Base-by-base conservation (phyloP, 2,329 filamentous ascomycete genomes). In the Aureobasidium sp. region DNA sequence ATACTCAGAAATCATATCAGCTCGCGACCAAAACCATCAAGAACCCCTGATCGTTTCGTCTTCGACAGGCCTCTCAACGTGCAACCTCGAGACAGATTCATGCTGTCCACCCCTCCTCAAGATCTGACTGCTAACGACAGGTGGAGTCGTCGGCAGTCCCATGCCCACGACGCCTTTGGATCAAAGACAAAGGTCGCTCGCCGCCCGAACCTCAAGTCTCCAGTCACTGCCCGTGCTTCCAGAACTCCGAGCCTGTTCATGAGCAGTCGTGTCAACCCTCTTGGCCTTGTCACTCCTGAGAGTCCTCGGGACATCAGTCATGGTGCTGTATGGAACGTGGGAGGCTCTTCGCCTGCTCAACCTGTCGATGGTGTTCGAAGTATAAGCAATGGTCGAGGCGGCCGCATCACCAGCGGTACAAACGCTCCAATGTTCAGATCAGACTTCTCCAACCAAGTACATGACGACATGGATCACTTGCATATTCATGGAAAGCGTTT, bases 321-420 rank as follows among this genome's bases (percentile, higher is more conserved):
- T 64, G 87, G 88, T 3, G 82, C 86, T 10, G 80, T 93, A 21
- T 96, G 90, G 90, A 83, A 85, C 21, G 85, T 94, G 11, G 89
- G 90, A 30, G 88, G 89, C n/a, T 70, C 83, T 10, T 82, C 83
- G 54, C 82, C 83, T 13, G 82, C 83, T 54, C 82, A 84, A n/a
- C 76, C 67, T 7, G 69, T 72, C 13, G 71, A 73, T 59, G 72
- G 72, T 14, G 69, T 74, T n/a, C 65, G 68, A 41, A 73, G 70
- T 39, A 68, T 66, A 25, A 77, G 86, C 50, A 80, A 87, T 72
- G 88, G 87, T 1, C 81, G 81, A 62, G 86, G 86, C 30, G 82
- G 82, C 30, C 74, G 86, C 55, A 69, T 89, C n/a, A 83, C 82
- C 59, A 89, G 85, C 69, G 84, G 88, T 34, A 89, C 87, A 1